phyloP scores from a whole-genome alignment of 2,329 filamentous ascomycete species.

The Diaporthe batatas region DNA sequence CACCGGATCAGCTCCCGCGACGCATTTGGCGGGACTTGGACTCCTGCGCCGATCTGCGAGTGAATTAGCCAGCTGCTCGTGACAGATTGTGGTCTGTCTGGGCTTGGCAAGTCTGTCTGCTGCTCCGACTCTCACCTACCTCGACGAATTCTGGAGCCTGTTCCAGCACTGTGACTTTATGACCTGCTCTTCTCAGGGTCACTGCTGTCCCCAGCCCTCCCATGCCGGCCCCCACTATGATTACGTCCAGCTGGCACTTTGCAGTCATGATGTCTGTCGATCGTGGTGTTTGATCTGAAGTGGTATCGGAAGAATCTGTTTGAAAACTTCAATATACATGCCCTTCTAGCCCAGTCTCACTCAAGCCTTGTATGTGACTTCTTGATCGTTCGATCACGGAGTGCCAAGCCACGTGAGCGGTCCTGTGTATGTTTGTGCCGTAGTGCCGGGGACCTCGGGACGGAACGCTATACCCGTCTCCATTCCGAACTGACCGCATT shows the following conservation, averaged over 20 bases:
- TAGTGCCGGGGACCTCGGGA: no score
- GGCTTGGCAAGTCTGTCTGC: no score
- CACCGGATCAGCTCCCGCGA: constrained; percentile 24
- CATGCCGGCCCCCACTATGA: constrained; percentile 33
- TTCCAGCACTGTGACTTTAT: constrained; percentile 26
- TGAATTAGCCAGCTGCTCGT: background rate
- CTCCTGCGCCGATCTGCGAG: constrained; percentile 25
- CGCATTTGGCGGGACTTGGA: constrained; percentile 33
- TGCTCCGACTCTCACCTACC: background rate
- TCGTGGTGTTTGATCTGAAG: background rate
- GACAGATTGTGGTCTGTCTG: no score
- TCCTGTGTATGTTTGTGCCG: no score
- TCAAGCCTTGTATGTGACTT: no score
- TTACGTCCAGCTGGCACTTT: constrained; percentile 24
- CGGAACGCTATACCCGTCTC: no score
- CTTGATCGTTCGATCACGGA: no score
- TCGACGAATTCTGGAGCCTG: constrained; percentile 34
- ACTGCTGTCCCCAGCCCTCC: constrained; percentile 30
- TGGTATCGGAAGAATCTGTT: no score
- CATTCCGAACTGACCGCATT: no score
- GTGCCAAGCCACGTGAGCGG: no score
- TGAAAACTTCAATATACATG: no score
- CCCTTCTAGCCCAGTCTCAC: no score
- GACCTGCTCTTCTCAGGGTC: constrained; percentile 3
- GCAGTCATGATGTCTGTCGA: constrained; percentile 5